phyloP scores from a whole-genome alignment of 2,329 filamentous ascomycete species.

The Trichoderma simmonsii region DNA sequence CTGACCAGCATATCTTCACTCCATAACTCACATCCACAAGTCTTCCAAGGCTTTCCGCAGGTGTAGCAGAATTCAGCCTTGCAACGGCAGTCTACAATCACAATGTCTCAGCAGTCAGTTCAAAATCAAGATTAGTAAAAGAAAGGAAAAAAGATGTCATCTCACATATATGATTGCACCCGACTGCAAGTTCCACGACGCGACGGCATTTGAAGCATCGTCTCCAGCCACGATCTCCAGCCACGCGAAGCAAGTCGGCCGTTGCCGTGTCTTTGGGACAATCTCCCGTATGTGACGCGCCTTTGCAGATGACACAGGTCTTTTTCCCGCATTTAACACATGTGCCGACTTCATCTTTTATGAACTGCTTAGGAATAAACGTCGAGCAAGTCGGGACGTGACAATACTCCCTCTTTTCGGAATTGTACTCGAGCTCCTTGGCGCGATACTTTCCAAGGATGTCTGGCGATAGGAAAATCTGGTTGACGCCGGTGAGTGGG shows the following conservation, averaged over 20 bases:
- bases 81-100: slow-evolving; percentile 56
- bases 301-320: slow-evolving; percentile 53
- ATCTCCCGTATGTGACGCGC: slow-evolving; percentile 40
- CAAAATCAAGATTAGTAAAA: neutral
- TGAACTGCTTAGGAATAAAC: slow-evolving; percentile 42
- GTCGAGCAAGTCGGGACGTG: slow-evolving; percentile 39
- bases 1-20: neutral
- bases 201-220: slow-evolving; percentile 70
- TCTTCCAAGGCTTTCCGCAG: slow-evolving; percentile 78
- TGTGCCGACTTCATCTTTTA: slow-evolving; percentile 32
- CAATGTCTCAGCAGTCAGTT: slow-evolving; percentile 25
- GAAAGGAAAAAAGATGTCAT: slow-evolving; percentile 32
- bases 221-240: slow-evolving; percentile 68
- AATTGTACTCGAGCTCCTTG: slow-evolving; percentile 49
- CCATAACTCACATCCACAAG: slow-evolving; percentile 59
- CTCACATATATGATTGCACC: slow-evolving; percentile 88
- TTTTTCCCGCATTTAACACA: slow-evolving; percentile 41
- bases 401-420: slow-evolving; percentile 51
- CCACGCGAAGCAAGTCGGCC: slow-evolving; percentile 42
- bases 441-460: slow-evolving; percentile 37
- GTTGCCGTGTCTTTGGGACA: slow-evolving; percentile 44
- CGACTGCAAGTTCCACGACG: slow-evolving; percentile 75
- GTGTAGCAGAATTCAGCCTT: slow-evolving; percentile 83
- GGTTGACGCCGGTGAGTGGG: slow-evolving; percentile 29
- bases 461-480: slow-evolving; percentile 33